A percentile compares a stretch with the other conserved stretches of the same genome.
phyloP scores from a whole-genome alignment of 2,329 filamentous ascomycete genomes.

The Xylaria sp. region DNA sequence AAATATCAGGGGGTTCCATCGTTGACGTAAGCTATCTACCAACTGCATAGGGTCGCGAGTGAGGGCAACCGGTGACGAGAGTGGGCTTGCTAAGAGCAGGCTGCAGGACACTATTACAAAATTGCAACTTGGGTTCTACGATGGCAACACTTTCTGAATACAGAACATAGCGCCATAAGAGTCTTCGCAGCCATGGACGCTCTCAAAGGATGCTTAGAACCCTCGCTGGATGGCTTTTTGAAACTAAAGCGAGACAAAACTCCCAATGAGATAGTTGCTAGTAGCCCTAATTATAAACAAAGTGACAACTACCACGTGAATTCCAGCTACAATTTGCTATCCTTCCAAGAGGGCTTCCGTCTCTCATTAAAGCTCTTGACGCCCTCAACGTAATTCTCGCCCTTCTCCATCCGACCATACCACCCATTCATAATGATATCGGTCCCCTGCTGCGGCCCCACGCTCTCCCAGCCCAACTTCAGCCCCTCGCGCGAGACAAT shows the following conservation, averaged over 20 bases:
- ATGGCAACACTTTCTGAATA: too few relatives aligned
- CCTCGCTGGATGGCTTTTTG: not conserved
- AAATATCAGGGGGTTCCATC: too few relatives aligned
- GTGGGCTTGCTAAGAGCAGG: too few relatives aligned
- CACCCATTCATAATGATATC: conserved; percentile 61
- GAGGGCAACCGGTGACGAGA: too few relatives aligned
- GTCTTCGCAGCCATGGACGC: too few relatives aligned
- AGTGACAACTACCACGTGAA: not conserved
- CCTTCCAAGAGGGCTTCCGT: conserved; percentile 70
- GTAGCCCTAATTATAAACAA: not conserved
- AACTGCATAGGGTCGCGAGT: too few relatives aligned
- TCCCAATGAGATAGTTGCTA: not conserved
- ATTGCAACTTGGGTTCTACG: too few relatives aligned
- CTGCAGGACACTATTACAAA: too few relatives aligned
- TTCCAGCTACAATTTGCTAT: conserved; percentile 59
- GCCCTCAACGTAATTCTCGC: conserved; percentile 77
- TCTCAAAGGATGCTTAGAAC: not conserved
- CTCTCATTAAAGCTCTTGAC: conserved; percentile 78
- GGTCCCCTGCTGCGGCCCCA: conserved; percentile 68
- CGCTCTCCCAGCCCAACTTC: conserved; percentile 73
- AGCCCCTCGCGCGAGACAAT: conserved; percentile 76
- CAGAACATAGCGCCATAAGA: too few relatives aligned
- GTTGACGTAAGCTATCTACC: too few relatives aligned
- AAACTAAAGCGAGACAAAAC: not conserved
- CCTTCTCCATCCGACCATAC: conserved; percentile 64